These are phyloP conservation scores for Capsella bursapastoris DNA, from an alignment of 345 rosid genomes.

Conservation along the genomic window DNA sequence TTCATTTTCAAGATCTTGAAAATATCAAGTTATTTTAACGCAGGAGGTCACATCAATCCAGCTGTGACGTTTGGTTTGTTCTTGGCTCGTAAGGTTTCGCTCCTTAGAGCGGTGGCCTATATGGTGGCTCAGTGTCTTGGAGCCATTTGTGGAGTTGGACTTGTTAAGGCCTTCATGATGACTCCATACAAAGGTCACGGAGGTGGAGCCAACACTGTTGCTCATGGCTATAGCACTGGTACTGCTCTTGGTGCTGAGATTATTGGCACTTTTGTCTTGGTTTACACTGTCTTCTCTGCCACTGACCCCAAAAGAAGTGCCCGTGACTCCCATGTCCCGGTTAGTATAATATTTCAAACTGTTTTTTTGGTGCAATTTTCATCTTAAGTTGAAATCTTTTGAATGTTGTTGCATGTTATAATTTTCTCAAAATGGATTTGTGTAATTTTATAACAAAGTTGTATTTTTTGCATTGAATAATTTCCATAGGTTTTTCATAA, in stretches of 20 bases:
- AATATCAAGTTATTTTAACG: not conserved
- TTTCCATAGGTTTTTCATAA: not conserved
- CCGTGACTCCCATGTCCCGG: conserved; percentile 89
- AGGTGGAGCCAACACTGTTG: conserved; percentile 72
- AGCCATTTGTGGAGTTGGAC: conserved; percentile 81
- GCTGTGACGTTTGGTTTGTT: conserved; percentile 50
- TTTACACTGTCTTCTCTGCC: conserved; percentile 83
- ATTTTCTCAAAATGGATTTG: not conserved
- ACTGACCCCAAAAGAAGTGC: conserved; percentile 91
- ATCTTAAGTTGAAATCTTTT: not conserved
- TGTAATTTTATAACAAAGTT: not conserved
- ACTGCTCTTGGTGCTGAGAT: conserved; percentile 88
- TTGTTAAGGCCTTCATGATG: conserved; percentile 84
- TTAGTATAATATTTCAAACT: conserved; percentile 30
- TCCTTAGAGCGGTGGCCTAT: conserved; percentile 69
- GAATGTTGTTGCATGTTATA: not conserved
- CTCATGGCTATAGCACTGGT: conserved; percentile 62
- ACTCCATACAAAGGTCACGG: conserved; percentile 56
- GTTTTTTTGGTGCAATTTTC: not conserved
- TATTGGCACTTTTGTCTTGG: conserved; percentile 74
- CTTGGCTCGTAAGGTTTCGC: conserved; percentile 72
- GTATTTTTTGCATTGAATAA: no score
- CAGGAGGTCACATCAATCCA: conserved; percentile 61
- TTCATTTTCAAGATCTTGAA: conserved; percentile 4
- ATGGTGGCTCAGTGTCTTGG: conserved; percentile 85